These are phyloP conservation scores for Plasmodium knowlesi DNA, from an alignment of 169 alveolate species.

Conservation along the genomic window DNA sequence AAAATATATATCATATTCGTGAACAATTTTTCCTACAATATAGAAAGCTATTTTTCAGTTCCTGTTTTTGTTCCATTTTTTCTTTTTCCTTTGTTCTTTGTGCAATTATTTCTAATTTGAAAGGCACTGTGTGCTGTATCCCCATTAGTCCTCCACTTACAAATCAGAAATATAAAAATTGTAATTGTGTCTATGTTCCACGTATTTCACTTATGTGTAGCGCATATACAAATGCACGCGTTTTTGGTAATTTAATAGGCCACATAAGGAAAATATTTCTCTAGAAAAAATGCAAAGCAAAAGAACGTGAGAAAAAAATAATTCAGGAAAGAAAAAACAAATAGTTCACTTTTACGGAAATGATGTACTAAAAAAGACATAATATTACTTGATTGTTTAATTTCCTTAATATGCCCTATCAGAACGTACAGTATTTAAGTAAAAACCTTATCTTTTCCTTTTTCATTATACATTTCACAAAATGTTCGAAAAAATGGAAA, in stretches of 20 bases:
- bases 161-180: background rate
- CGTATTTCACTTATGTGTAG: background rate
- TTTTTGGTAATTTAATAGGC: slow-evolving; percentile 12
- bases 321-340: slow-evolving; percentile 24
- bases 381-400: background rate
- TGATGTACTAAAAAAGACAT: background rate
- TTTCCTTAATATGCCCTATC: background rate
- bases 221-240: background rate
- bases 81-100: background rate
- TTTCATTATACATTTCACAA: background rate
- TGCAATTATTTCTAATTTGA: slow-evolving; percentile 7
- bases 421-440: background rate
- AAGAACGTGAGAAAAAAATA: background rate
- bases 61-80: background rate
- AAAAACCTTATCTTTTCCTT: background rate
- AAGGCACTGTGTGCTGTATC: background rate
- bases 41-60: background rate
- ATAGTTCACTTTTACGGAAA: background rate
- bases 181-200: slow-evolving; percentile 10
- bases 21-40: background rate
- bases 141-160: background rate
- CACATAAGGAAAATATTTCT: slow-evolving; percentile 4
- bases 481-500: slow-evolving; percentile 22
- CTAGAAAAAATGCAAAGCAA: slow-evolving; percentile 11
- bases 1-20: background rate